Evolutionary conservation across 2,329 filamentous ascomycete species (phyloP).

Genomic region (Orbilia javanica): DNA sequence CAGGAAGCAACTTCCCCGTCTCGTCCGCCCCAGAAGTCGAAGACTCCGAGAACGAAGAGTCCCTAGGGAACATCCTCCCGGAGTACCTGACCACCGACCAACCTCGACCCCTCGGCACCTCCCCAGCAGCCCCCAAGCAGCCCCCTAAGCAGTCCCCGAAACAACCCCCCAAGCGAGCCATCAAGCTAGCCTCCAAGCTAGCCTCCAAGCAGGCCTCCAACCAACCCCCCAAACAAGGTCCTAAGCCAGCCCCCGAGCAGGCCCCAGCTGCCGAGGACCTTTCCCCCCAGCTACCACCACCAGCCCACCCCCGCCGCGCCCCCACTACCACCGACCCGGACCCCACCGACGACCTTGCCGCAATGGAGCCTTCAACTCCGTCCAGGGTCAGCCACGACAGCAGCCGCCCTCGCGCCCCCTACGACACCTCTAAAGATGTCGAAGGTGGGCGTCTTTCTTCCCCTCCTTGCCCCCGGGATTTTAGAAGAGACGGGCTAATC

Average conservation of each 20-base stretch:
- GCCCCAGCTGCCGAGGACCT: not conserved
- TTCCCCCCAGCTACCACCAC: not conserved
- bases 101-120: not conserved
- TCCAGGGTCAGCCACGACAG: not conserved
- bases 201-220: not conserved
- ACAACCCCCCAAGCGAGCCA: not conserved
- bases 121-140: not conserved
- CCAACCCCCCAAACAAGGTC: no score
- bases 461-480: not conserved
- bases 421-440: not conserved
- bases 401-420: not conserved
- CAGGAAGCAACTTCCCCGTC: slow-evolving; percentile 2
- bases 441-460: not conserved
- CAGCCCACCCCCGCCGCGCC: no score
- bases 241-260: no score
- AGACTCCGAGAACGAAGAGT: not conserved
- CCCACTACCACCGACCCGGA: no score
- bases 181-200: not conserved
- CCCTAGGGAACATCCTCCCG: not conserved
- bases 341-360: not conserved
- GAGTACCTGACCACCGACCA: not conserved
- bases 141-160: not conserved
- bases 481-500: not conserved
- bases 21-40: not conserved
- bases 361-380: not conserved